Base-by-base conservation (phyloP, 2,329 filamentous ascomycete genomes). In the Ophiostoma fasciatum region DNA sequence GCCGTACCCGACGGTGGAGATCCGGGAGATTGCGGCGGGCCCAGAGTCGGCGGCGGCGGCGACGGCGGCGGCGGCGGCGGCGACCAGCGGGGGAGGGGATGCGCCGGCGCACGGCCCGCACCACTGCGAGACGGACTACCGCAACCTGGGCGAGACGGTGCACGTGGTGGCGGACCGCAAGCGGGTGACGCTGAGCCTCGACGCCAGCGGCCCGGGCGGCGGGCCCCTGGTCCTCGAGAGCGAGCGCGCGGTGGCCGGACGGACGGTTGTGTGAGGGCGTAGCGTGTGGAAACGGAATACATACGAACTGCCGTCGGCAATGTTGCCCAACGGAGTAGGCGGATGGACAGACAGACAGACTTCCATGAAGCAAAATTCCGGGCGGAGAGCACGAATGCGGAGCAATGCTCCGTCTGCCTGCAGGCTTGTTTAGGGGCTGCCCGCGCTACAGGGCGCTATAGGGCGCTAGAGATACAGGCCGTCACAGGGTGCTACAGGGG, bases 1-100 rank as follows among this genome's bases (percentile, higher is more conserved):
- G n/a, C 66, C 84, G 1, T 73, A 85, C 20, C 90, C 90, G 0
- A 67, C 59, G 7, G 65, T 96, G 3, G 85, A 94, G 34, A 78
- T 96, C 25, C 73, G 78, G 30, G 74, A 76, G 52, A 62, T 74
- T 7, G 53, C 58, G 45, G 37, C 26, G 42, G 46, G 19, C 43
- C n/a, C n/a, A n/a, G n/a, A n/a, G n/a, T 43, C n/a, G 13, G 14
- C 13, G 21, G 21, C 22, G 8, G 32, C 41, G 19, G 27, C 25
- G 20, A 32, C 47, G 39, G 27, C 30, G 6, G 19, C 8, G 8
- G 15, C 15, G 28, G 15, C 28, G 8, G 7, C 14, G 3, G 7
- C 7, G 14, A 23, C 13, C n/a, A 15, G n/a, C n/a, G n/a, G n/a
- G n/a, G n/a, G n/a, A n/a, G n/a, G n/a, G n/a, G n/a, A 27, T 11